Percentiles rank a stretch among this genome's conserved stretches.
These are phyloP conservation scores for Fusarium concolor DNA, from an alignment of 2,329 filamentous ascomycete species.

Conservation along the genomic window DNA sequence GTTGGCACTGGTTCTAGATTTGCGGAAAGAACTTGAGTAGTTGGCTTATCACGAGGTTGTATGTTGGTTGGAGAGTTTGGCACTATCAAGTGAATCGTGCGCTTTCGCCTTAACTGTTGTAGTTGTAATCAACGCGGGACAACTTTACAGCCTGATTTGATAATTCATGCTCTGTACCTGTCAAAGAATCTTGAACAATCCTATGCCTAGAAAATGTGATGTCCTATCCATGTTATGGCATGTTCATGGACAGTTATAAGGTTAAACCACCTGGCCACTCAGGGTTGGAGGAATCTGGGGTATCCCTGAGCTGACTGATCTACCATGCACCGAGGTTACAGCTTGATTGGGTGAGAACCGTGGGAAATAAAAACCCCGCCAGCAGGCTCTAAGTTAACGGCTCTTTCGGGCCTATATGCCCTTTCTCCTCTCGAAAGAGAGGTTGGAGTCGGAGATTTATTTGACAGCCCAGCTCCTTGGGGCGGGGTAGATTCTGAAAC, in stretches of 20 bases:
- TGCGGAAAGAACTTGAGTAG: too few relatives aligned
- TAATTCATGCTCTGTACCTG: background rate
- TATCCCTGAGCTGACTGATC: constrained; percentile 11
- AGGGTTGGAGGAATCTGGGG: constrained; percentile 4
- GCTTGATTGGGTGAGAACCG: constrained; percentile 2
- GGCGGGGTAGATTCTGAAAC: constrained; percentile 18
- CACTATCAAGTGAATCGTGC: too few relatives aligned
- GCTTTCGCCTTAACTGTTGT: too few relatives aligned
- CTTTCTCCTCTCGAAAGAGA: background rate
- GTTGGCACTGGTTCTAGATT: too few relatives aligned
- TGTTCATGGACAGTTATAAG: background rate
- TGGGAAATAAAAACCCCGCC: constrained; percentile 16
- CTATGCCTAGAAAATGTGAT: constrained; percentile 45
- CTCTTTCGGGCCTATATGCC: background rate
- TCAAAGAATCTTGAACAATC: constrained; percentile 37
- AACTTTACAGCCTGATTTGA: background rate
- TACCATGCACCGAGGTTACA: background rate
- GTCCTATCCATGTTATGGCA: background rate
- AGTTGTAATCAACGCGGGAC: background rate
- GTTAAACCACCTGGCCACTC: background rate
- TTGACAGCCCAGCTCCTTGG: constrained; percentile 4
- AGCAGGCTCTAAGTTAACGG: background rate
- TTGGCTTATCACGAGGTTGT: background rate
- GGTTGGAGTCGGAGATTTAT: constrained; percentile 25
- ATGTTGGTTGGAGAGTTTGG: background rate